Conservation (phyloP, 2,329 filamentous ascomycete genomes). For the Metarhizium humberi region DNA sequence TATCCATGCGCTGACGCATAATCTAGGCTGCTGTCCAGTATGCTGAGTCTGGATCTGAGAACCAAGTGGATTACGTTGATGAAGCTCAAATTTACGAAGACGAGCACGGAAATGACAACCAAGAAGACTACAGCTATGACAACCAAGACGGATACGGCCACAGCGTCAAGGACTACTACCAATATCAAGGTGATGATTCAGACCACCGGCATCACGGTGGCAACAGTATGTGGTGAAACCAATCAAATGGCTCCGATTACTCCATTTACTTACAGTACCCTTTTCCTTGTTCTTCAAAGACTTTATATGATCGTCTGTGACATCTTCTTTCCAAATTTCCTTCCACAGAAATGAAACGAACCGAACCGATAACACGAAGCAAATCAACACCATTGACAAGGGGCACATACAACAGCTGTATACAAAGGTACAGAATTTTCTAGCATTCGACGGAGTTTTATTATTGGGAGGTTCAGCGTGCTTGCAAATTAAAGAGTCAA, state of each 20-base stretch:
- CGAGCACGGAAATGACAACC: slow-evolving; percentile 33
- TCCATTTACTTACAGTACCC: slow-evolving; percentile 8
- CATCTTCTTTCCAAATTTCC: slow-evolving; percentile 1
- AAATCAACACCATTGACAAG: slow-evolving; percentile 11
- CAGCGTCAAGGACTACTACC: slow-evolving; percentile 31
- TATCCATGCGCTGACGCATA: slow-evolving; percentile 1
- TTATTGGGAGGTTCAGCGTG: slow-evolving; percentile 15
- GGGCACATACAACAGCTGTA: slow-evolving; percentile 7
- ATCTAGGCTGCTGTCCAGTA: slow-evolving; percentile 35
- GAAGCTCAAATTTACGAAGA: slow-evolving; percentile 45
- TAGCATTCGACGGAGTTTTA: slow-evolving; percentile 27
- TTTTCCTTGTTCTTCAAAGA: background rate
- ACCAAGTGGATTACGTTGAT: slow-evolving; percentile 40
- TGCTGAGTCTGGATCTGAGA: slow-evolving; percentile 31
- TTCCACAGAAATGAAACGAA: slow-evolving; percentile 5
- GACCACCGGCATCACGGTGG: slow-evolving; percentile 25
- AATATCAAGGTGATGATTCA: slow-evolving; percentile 24
- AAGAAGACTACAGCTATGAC: slow-evolving; percentile 28
- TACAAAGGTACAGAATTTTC: slow-evolving; percentile 14
- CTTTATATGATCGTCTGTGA: slow-evolving; percentile 10
- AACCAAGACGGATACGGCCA: slow-evolving; percentile 28
- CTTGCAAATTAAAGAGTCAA: slow-evolving; percentile 11
- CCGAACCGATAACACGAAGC: background rate
- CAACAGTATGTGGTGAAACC: slow-evolving; percentile 34
- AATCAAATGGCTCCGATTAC: slow-evolving; percentile 1